Evolutionary conservation across 768 basidiomycete genomes (phyloP).

Genomic region (Tubosaeta sp.): DNA sequence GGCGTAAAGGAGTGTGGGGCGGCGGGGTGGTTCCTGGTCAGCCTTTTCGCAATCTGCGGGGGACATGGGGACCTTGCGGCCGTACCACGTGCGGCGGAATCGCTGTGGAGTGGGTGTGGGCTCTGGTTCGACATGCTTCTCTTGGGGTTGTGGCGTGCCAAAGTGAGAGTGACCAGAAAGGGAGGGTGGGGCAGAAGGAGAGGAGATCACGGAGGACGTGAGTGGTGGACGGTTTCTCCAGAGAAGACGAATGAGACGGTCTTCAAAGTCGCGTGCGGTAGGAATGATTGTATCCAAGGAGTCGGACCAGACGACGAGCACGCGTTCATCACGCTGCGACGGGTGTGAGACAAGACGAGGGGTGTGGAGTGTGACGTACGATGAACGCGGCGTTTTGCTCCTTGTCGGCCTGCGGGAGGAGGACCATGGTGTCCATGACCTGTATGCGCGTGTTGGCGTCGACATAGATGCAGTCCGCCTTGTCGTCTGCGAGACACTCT

Average conservation of each 20-base stretch:
- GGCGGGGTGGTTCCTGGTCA: slow-evolving; percentile 6
- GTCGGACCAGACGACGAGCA: slow-evolving; percentile 83
- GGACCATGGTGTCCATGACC: slow-evolving; percentile 72
- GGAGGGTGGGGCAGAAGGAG: slow-evolving; percentile 31
- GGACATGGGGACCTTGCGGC: slow-evolving; percentile 43
- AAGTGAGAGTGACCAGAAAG: slow-evolving; percentile 36
- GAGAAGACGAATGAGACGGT: slow-evolving; percentile 52
- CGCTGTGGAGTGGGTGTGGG: slow-evolving; percentile 25
- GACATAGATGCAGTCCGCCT: slow-evolving; percentile 38
- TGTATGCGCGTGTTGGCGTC: slow-evolving; percentile 70
- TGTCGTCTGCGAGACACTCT: slow-evolving; percentile 30
- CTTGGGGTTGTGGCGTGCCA: slow-evolving; percentile 14
- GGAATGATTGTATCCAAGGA: slow-evolving; percentile 69
- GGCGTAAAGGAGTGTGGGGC: slow-evolving; percentile 23
- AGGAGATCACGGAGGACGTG: slow-evolving; percentile 20
- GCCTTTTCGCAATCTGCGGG: slow-evolving; percentile 30
- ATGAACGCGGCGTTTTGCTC: slow-evolving; percentile 59
- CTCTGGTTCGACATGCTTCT: slow-evolving; percentile 12
- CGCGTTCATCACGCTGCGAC: slow-evolving; percentile 71
- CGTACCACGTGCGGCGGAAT: slow-evolving; percentile 57
- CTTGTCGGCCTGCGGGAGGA: slow-evolving; percentile 54
- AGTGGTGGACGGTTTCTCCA: slow-evolving; percentile 40
- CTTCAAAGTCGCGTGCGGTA: slow-evolving; percentile 47
- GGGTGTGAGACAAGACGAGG: background rate
- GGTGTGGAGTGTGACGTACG: slow-evolving; percentile 38